Base-by-base conservation (phyloP, 2,329 filamentous ascomycete genomes). In the Calonectria hawksworthii region DNA sequence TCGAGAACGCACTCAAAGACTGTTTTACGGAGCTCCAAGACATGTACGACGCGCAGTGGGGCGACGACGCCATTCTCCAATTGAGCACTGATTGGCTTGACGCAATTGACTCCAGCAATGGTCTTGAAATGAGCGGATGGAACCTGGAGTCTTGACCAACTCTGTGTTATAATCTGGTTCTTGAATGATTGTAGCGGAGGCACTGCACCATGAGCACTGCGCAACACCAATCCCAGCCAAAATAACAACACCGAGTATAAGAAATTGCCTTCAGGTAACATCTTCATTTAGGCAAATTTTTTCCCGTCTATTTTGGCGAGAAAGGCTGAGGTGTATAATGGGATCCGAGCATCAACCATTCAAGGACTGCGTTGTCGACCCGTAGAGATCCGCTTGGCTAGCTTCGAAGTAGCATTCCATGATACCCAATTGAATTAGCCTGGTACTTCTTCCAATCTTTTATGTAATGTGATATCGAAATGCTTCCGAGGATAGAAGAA, bases 11-110 rank as follows among this genome's bases (percentile, higher is more conserved):
- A 28, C 65, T 36, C 51, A 74, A 28, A 70, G 75, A 77, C 30
- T 77, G 75, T 21, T 69, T 72, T 52, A 61, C 70, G 41, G 75
- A 80, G 28, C 38, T 80, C 1, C 78, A 80, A 68, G 73, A 70
- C 41, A 78, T 80, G 63, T 78, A 75, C 34, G 76, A 78, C 21
- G 77, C 77, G 10, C 75, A 79, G 36, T 78, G 78, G 51, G 75
- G 78, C 44, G 77, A 77, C 51, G 79, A 80, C 70, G 79, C 74
- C 4, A 78, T 80, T 16, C 72, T 76, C 3, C 78, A 80, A 26
- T 70, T 80, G 50, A 80, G 77, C 5, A 78, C 79, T 28, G 78
- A 80, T 26, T 80, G 77, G 79, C 41, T 80, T 0, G 74, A 74
- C 34, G 78, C 77, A 14, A 70, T 80, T 47, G 78, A 65, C 68